Conservation (phyloP, 495 filamentous ascomycete genomes). For the Trichoderma virens region DNA sequence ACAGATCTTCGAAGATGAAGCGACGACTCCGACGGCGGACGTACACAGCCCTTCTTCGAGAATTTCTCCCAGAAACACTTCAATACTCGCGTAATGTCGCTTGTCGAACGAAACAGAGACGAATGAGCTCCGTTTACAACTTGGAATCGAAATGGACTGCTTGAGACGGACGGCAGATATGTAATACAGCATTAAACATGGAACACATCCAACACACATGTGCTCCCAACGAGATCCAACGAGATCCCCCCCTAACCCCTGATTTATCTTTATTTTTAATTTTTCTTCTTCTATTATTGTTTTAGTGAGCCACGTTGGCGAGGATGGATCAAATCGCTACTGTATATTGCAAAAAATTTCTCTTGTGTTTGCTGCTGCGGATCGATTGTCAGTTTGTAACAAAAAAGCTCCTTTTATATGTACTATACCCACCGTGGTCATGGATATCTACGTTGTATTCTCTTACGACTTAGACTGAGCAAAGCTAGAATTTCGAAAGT, state of each 20-base stretch:
- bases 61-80: not conserved
- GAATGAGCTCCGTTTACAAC: not conserved
- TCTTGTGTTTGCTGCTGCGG: not conserved
- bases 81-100: not conserved
- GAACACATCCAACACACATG: not conserved
- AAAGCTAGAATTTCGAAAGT: not conserved
- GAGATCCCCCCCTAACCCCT: no score
- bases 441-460: not conserved
- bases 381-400: not conserved
- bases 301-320: not conserved
- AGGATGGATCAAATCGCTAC: not conserved
- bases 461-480: conserved; percentile 5
- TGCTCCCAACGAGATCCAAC: not conserved
- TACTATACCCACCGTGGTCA: conserved; percentile 6
- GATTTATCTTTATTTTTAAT: not conserved
- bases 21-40: conserved; percentile 10
- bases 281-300: not conserved
- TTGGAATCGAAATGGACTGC: not conserved
- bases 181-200: conserved; percentile 1
- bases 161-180: not conserved
- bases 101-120: not conserved
- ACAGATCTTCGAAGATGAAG: conserved; percentile 42
- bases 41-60: not conserved
- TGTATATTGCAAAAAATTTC: not conserved
- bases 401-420: not conserved